Conservation (phyloP, 2,329 filamentous ascomycete genomes). For the Aspergillus pseudoviridinutans region DNA sequence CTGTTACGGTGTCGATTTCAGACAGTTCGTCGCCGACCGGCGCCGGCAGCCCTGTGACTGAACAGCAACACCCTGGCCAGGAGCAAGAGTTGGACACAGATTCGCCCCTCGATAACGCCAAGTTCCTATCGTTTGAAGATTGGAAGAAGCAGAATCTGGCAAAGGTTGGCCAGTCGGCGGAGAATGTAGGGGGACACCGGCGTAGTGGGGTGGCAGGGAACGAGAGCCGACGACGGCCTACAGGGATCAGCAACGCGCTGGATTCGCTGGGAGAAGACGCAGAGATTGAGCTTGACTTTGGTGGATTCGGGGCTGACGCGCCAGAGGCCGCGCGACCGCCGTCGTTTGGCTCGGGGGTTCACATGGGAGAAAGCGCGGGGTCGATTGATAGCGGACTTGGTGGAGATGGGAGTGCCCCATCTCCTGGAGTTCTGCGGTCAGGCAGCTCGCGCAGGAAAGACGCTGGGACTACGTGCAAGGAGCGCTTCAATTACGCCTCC, state of each 20-base stretch:
- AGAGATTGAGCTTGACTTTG: conserved; percentile 75
- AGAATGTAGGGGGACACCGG: conserved; percentile 58
- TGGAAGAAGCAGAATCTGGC: conserved; percentile 95
- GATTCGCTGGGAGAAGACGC: conserved; percentile 81
- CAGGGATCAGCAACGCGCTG: conserved; percentile 62
- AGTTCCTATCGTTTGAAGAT: conserved; percentile 95
- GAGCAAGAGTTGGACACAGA: conserved; percentile 56
- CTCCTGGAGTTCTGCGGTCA: conserved; percentile 46
- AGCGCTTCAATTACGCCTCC: conserved; percentile 94
- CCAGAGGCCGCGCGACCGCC: conserved; percentile 33
- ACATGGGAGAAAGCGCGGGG: background rate
- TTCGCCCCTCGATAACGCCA: conserved; percentile 66
- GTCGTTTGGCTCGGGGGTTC: conserved; percentile 25
- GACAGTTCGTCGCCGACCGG: background rate
- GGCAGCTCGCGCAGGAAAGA: conserved; percentile 73
- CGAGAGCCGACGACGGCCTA: conserved; percentile 46
- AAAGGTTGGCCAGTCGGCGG: conserved; percentile 74
- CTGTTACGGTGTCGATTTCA: background rate
- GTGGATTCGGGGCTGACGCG: conserved; percentile 53
- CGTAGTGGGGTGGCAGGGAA: conserved; percentile 48
- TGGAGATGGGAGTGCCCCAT: conserved; percentile 30
- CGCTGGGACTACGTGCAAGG: conserved; percentile 95
- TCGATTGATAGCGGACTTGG: background rate
- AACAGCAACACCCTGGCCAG: conserved; percentile 37
- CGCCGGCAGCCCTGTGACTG: background rate